A percentile compares a stretch with the other conserved stretches of the same genome.
Evolutionary conservation across 441 rosid species (phyloP).

Genomic region (Erysimum cheiri): DNA sequence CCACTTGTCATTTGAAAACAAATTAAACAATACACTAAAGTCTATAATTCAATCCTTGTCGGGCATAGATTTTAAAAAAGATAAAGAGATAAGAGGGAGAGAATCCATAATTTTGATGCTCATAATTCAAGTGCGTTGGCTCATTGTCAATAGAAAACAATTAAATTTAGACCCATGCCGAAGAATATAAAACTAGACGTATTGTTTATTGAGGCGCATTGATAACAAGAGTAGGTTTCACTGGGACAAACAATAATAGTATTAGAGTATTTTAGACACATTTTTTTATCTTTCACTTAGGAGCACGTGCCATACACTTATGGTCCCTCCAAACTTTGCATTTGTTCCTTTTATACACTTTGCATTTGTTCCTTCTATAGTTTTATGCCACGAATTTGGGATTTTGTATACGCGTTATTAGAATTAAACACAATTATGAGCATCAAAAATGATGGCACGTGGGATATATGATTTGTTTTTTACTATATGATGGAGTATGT

Average conservation of each 20-base stretch:
- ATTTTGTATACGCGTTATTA: not conserved
- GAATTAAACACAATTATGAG: not conserved
- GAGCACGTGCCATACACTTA: constrained; percentile 19
- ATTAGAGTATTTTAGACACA: not conserved
- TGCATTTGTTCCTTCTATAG: not conserved
- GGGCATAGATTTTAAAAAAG: not conserved
- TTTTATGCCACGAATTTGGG: not conserved
- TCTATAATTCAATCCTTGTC: constrained; percentile 1
- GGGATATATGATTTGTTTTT: not conserved
- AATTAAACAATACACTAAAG: not conserved
- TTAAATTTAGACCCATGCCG: not conserved
- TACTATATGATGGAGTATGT: too few species aligned
- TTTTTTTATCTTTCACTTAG: not conserved
- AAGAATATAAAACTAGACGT: not conserved
- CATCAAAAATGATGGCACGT: too few species aligned
- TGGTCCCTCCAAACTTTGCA: constrained; percentile 21
- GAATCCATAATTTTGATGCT: not conserved
- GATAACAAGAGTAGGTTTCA: constrained; percentile 6
- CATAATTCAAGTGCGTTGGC: constrained; percentile 17
- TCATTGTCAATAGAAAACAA: constrained; percentile 25
- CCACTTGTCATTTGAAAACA: not conserved
- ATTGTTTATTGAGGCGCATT: constrained; percentile 3
- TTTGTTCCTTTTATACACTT: not conserved
- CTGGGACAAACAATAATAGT: not conserved
- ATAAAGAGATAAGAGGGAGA: constrained; percentile 30